Conservation (phyloP, 2,329 filamentous ascomycete species). For the Hypoxylon sp. region DNA sequence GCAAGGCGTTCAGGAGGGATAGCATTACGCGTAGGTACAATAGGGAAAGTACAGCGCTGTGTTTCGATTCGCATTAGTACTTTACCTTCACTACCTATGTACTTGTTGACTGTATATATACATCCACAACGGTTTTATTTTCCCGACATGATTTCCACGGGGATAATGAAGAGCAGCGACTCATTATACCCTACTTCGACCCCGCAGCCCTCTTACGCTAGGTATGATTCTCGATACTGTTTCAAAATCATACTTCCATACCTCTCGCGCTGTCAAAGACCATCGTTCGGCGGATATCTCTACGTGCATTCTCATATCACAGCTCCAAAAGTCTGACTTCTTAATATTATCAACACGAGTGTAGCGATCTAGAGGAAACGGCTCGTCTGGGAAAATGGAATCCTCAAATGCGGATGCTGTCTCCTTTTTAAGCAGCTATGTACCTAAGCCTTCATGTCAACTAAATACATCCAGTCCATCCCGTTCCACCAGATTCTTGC, state of each 20-base stretch:
- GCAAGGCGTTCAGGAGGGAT: conserved; percentile 17
- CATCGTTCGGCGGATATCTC: not conserved
- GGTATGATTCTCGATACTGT: not conserved
- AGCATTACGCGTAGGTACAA: not conserved
- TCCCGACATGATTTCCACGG: not conserved
- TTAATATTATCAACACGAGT: not conserved
- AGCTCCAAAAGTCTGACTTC: not conserved
- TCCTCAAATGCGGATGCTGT: not conserved
- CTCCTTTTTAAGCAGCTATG: not conserved
- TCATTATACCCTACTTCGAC: not conserved
- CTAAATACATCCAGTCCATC: conserved; percentile 14
- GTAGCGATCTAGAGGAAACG: not conserved
- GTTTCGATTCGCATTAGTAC: conserved; percentile 1
- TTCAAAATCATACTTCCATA: not conserved
- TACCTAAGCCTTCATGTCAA: not conserved
- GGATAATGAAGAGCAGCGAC: not conserved
- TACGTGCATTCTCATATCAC: not conserved
- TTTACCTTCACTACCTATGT: not conserved
- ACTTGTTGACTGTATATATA: conserved; percentile 2
- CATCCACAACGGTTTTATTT: not conserved
- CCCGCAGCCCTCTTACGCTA: not conserved
- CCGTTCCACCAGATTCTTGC: not conserved
- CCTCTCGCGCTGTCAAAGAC: not conserved
- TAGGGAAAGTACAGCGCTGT: not conserved
- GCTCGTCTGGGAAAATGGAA: not conserved